These are phyloP conservation scores for Vanrija pseudolonga DNA, from an alignment of 1,284 basidiomycete genomes.

Conservation along the genomic window DNA sequence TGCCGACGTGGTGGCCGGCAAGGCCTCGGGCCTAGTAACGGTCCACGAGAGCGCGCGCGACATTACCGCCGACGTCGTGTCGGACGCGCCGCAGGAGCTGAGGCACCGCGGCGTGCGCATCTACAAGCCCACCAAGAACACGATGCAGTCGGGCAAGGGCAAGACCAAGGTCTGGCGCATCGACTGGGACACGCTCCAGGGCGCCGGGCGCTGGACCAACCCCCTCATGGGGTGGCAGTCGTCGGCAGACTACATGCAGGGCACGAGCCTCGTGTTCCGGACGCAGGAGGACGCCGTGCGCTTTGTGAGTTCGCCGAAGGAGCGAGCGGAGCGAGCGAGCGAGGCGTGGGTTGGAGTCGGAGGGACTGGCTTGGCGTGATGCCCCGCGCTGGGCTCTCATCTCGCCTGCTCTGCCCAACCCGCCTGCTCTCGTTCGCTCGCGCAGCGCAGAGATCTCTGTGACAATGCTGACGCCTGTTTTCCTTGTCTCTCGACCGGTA, in stretches of 20 bases:
- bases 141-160: constrained; percentile 87
- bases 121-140: constrained; percentile 88
- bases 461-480: too few species aligned
- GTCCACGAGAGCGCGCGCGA: constrained; percentile 24
- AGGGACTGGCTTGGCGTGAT: not conserved
- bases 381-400: too few species aligned
- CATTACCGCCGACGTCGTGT: constrained; percentile 43
- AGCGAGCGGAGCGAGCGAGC: not conserved
- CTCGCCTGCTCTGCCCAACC: not conserved
- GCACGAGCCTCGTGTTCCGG: constrained; percentile 78
- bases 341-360: not conserved
- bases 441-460: not conserved
- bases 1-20: constrained; percentile 23
- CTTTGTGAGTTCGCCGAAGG: constrained; percentile 56
- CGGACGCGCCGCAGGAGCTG: constrained; percentile 46
- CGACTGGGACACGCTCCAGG: constrained; percentile 88
- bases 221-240: constrained; percentile 97
- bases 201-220: constrained; percentile 94
- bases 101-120: constrained; percentile 63
- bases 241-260: constrained; percentile 97
- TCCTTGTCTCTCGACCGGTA: too few species aligned
- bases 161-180: constrained; percentile 89
- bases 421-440: too few species aligned
- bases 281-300: constrained; percentile 89
- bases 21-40: constrained; percentile 20